Conservation (phyloP, 1,139 yeast species). For the Candida sanyaensis region DNA sequence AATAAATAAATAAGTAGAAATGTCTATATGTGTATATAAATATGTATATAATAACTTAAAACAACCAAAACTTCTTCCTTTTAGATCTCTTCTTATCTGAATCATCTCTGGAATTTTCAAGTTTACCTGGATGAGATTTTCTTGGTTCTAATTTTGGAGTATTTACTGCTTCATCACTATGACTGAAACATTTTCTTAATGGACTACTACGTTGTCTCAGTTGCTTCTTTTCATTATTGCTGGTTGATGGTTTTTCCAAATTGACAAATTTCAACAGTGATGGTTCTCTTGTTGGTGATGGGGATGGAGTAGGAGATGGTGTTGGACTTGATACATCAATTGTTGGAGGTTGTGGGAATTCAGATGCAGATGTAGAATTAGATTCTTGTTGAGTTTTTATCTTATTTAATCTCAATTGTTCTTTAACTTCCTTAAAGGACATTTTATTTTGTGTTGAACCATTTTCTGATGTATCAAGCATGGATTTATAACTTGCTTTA, state of each 20-base stretch:
- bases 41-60: conserved; percentile 16
- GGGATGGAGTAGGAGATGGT: conserved; percentile 16
- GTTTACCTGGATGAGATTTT: conserved; percentile 37
- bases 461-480: conserved; percentile 34
- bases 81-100: neutral
- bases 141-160: conserved; percentile 38
- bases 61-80: conserved; percentile 33
- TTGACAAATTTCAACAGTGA: conserved; percentile 29
- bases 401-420: conserved; percentile 22
- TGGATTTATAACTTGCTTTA: conserved; percentile 40
- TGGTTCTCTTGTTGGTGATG: conserved; percentile 9
- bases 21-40: neutral
- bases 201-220: conserved; percentile 2
- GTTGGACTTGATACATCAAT: conserved; percentile 4
- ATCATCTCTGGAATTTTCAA: conserved; percentile 1
- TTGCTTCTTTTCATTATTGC: conserved; percentile 1
- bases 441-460: conserved; percentile 21
- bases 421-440: conserved; percentile 41
- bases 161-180: conserved; percentile 16
- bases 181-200: conserved; percentile 11
- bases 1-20: neutral
- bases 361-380: conserved; percentile 6
- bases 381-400: conserved; percentile 6
- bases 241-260: conserved; percentile 19
- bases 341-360: conserved; percentile 1